Conservation (phyloP, 2,329 filamentous ascomycete species). For the Teratosphaeria nubilosa region DNA sequence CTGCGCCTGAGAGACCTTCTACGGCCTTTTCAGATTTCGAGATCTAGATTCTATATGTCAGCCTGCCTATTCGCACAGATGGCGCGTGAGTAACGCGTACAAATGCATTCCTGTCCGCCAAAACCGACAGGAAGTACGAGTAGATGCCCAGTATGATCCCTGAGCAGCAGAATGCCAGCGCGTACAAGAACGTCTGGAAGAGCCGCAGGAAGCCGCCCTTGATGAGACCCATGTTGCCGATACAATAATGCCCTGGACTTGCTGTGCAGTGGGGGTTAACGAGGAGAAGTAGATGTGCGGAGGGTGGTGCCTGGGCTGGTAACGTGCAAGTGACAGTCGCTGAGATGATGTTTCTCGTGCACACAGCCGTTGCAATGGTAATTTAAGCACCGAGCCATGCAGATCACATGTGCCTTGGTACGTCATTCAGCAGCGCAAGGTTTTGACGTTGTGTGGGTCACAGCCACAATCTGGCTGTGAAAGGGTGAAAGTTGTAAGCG, state of each 20-base stretch:
- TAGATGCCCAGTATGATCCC: conserved; percentile 59
- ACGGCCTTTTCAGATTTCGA: conserved; percentile 49
- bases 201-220: conserved; percentile 56
- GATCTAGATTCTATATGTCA: conserved; percentile 36
- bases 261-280: not conserved
- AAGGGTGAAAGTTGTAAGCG: not conserved
- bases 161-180: conserved; percentile 62
- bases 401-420: not conserved
- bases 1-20: conserved; percentile 62
- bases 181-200: conserved; percentile 59
- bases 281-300: not conserved
- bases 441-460: not conserved
- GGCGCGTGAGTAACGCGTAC: not conserved
- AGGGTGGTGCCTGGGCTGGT: not conserved
- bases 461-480: not conserved
- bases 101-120: conserved; percentile 52
- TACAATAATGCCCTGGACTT: not conserved
- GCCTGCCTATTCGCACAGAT: not conserved
- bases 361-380: not conserved
- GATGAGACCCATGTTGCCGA: conserved; percentile 25
- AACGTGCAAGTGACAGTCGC: not conserved
- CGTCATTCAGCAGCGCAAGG: not conserved
- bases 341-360: not conserved
- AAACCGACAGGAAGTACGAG: conserved; percentile 61
- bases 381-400: not conserved